phyloP scores from a whole-genome alignment of 2,329 filamentous ascomycete species.

The Cladosporium phlei region DNA sequence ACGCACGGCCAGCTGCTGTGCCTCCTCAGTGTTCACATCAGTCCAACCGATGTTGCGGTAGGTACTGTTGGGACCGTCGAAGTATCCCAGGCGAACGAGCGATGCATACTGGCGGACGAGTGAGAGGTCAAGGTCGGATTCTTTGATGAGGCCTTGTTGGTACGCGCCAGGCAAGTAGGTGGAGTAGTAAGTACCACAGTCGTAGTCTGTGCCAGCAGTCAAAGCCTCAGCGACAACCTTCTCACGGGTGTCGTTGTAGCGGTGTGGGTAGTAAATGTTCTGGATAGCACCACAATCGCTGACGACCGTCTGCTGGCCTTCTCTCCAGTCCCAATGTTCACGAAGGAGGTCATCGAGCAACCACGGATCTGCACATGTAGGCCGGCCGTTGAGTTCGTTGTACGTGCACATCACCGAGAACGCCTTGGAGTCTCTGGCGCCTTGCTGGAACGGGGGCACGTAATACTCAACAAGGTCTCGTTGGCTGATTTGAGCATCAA shows the following conservation, averaged over 20 bases:
- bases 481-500: conserved; percentile 52
- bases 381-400: conserved; percentile 62
- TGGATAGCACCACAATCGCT: conserved; percentile 62
- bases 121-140: conserved; percentile 45
- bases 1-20: conserved; percentile 52
- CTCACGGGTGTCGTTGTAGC: conserved; percentile 39
- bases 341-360: conserved; percentile 60
- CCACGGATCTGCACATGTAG: conserved; percentile 59
- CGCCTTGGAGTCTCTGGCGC: conserved; percentile 41
- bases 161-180: conserved; percentile 42
- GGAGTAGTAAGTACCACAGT: conserved; percentile 50
- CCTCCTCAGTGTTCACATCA: conserved; percentile 52
- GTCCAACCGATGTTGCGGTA: conserved; percentile 52
- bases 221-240: conserved; percentile 46
- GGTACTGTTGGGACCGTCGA: conserved; percentile 45
- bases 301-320: conserved; percentile 58
- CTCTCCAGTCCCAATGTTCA: conserved; percentile 61
- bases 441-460: conserved; percentile 58
- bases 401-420: conserved; percentile 54
- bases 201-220: conserved; percentile 50
- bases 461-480: conserved; percentile 67
- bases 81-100: conserved; percentile 55
- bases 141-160: conserved; percentile 39
- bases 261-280: conserved; percentile 48
- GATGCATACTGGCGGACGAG: conserved; percentile 51